Base-by-base conservation (phyloP, 2,329 filamentous ascomycete genomes). In the Alternaria ventricosa region DNA sequence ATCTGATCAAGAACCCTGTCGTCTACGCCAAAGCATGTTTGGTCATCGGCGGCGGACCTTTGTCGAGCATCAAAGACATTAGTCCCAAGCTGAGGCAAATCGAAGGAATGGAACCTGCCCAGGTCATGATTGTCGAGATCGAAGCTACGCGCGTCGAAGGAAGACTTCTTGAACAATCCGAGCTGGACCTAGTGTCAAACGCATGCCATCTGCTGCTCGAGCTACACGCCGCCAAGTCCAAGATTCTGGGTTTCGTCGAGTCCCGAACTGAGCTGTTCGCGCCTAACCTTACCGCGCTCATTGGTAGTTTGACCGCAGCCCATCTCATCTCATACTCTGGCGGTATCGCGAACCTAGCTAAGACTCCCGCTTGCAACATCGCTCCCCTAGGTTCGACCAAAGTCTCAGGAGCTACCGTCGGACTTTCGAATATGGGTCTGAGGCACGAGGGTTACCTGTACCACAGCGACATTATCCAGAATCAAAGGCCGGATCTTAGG, bases 251-350 rank as follows among this genome's bases (percentile, higher is more conserved):
- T 77, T 99, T 97, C 75, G 96, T 99, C 15, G 93, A 97, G 81
- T 97, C 95, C 36, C 92, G 96, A 65, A 98, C 99, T 93, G 96
- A 92, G 70, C 86, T 97, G 33, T 98, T 98, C 77, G 96, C 96
- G 5, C 96, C 96, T 0, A 99, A 99, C 74, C 82, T 98, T 57
- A 97, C 96, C 0, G 90, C 89, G 1, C 87, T 99, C 18, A 92
- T 99, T 61, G 96, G 96, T 18, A 96, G 95, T 0, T 86, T 97
- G 18, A 97, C 95, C 3, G 95, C 96, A 8, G 96, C 96, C 5
- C 95, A 98, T 81, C 88, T 99, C n/a, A 91, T 99, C 73, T 97
- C 97, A 80, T 93, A 93, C 63, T 92, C 94, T 0, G 96, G 96
- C 66, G 96, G 96, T 9, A 84, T 99, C 30, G 92, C 90, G 1